Evolutionary conservation across 805 yeast genomes (phyloP).

Genomic region (Candida maesae): DNA sequence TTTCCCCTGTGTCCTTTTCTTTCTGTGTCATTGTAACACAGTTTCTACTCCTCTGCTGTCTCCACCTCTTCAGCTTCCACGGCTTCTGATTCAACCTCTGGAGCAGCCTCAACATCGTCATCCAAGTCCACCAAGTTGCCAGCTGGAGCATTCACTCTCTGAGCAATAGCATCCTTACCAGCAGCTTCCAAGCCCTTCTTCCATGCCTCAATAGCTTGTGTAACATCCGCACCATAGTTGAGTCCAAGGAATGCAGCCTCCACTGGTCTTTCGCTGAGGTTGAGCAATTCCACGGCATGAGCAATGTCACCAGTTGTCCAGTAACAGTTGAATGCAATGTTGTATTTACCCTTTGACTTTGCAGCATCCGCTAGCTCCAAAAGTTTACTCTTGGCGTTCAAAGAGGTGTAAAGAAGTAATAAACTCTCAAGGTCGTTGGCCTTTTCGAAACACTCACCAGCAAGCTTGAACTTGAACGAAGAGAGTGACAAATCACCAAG

Average conservation of each 20-base stretch:
- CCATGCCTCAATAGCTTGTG: conserved; percentile 59
- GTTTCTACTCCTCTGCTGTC: conserved; percentile 3
- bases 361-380: conserved; percentile 62
- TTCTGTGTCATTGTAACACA: neutral
- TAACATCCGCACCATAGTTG: conserved; percentile 54
- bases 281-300: conserved; percentile 61
- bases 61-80: conserved; percentile 5
- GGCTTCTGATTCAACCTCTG: conserved; percentile 7
- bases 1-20: neutral
- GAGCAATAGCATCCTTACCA: conserved; percentile 58
- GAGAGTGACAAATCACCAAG: conserved; percentile 84
- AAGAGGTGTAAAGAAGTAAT: conserved; percentile 75
- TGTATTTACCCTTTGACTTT: conserved; percentile 71
- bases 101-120: conserved; percentile 21
- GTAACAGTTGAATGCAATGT: conserved; percentile 85
- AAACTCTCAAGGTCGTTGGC: conserved; percentile 82
- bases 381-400: conserved; percentile 64
- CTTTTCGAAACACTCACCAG: conserved; percentile 71
- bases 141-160: conserved; percentile 49
- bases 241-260: conserved; percentile 83
- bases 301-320: conserved; percentile 79
- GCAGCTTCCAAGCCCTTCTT: conserved; percentile 47
- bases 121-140: conserved; percentile 40
- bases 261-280: conserved; percentile 62
- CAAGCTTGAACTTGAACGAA: conserved; percentile 76